Percentiles rank a stretch among this genome's conserved stretches.
Evolutionary conservation across 495 filamentous ascomycete species (phyloP).

Genomic region (Friedmanniomyces simplex): DNA sequence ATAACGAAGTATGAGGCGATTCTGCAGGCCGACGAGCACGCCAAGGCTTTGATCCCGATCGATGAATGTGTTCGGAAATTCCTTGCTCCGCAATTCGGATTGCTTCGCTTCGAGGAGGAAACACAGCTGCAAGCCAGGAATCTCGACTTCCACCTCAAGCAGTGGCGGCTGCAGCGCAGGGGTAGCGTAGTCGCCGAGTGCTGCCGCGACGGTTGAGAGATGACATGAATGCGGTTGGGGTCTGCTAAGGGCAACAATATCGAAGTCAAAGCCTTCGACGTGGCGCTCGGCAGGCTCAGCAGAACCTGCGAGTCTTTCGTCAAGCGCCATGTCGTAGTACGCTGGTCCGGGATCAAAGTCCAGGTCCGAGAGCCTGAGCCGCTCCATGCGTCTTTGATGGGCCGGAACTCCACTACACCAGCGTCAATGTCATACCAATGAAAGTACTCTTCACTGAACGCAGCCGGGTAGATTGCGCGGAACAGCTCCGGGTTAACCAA

Average conservation of each 20-base stretch:
- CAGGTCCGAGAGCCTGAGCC: neutral
- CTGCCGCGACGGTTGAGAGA: constrained; percentile 8
- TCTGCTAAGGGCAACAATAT: constrained; percentile 32
- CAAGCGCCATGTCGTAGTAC: neutral
- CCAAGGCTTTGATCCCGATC: constrained; percentile 42
- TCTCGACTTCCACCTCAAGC: constrained; percentile 30
- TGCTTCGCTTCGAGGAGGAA: constrained; percentile 33
- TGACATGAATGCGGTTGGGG: constrained; percentile 33
- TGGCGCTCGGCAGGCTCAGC: constrained; percentile 31
- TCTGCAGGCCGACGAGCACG: constrained; percentile 44
- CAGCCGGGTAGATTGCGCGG: constrained; percentile 35
- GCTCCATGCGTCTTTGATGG: constrained; percentile 35
- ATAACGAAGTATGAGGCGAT: constrained; percentile 43
- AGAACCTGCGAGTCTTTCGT: constrained; percentile 1
- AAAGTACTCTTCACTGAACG: constrained; percentile 38
- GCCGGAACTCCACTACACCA: constrained; percentile 42
- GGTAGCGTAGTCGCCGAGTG: neutral
- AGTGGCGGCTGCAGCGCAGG: too few species aligned
- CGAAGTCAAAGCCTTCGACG: constrained; percentile 25
- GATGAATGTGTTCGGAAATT: constrained; percentile 46
- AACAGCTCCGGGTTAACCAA: constrained; percentile 38
- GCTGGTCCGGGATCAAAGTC: neutral
- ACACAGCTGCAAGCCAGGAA: constrained; percentile 41
- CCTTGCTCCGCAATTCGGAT: constrained; percentile 35
- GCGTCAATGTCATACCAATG: constrained; percentile 50